Conservation (phyloP, 2,329 filamentous ascomycete species). For the Paecilomyces variotii region DNA sequence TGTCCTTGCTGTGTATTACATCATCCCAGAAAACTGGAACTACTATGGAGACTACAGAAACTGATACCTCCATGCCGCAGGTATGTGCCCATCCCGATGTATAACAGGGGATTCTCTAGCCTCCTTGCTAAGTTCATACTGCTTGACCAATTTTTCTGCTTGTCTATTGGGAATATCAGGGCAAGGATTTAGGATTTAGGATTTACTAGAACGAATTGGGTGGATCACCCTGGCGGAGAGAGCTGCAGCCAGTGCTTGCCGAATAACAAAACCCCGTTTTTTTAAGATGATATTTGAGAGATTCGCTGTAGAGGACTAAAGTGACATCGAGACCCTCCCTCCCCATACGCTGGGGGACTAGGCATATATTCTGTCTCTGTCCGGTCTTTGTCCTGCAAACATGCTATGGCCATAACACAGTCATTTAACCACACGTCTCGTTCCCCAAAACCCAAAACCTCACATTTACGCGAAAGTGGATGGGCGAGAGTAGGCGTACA, state of each 20-base stretch:
- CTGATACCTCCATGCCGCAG: too few species aligned
- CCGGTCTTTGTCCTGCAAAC: constrained; percentile 30
- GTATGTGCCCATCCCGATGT: too few species aligned
- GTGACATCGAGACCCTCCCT: constrained; percentile 31
- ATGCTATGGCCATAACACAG: constrained; percentile 36
- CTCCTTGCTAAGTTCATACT: too few species aligned
- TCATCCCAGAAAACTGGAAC: too few species aligned
- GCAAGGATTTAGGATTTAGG: too few species aligned
- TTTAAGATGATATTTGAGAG: constrained; percentile 32
- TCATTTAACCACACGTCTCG: constrained; percentile 35
- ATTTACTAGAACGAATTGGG: too few species aligned
- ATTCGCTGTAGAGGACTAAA: constrained; percentile 33
- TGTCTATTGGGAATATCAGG: too few species aligned
- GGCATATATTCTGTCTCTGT: constrained; percentile 27
- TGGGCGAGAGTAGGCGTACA: constrained; percentile 88
- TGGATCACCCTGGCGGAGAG: too few species aligned
- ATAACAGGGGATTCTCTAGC: too few species aligned
- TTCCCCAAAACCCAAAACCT: constrained; percentile 25
- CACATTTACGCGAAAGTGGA: constrained; percentile 89
- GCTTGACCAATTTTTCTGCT: too few species aligned
- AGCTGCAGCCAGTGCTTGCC: background rate
- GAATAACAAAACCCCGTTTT: constrained; percentile 27
- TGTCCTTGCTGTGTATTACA: too few species aligned
- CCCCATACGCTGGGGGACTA: constrained; percentile 23
- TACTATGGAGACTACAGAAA: too few species aligned